Conservation (phyloP, 2,329 filamentous ascomycete genomes). For the Penicillium brevicompactum region DNA sequence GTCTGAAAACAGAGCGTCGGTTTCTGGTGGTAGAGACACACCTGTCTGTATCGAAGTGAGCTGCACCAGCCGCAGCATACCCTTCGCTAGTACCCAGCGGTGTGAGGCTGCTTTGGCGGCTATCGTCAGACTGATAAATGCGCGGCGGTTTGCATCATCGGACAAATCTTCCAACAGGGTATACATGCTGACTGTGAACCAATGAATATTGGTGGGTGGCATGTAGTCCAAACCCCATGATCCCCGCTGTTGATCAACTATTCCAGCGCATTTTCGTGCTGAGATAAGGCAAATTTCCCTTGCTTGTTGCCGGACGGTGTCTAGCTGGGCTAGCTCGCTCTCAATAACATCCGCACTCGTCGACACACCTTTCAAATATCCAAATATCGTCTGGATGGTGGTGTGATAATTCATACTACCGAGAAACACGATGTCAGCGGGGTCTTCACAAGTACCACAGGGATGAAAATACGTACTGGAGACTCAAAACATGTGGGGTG, state of each 20-base stretch:
- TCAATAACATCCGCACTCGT: conserved; percentile 1
- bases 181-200: conserved; percentile 32
- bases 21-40: conserved; percentile 24
- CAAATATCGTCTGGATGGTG: conserved; percentile 39
- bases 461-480: conserved; percentile 7
- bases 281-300: conserved; percentile 25
- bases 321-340: conserved; percentile 2
- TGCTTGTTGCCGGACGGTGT: conserved; percentile 12
- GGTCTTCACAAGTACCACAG: not conserved
- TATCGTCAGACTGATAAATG: conserved; percentile 28
- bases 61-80: conserved; percentile 23
- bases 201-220: conserved; percentile 33
- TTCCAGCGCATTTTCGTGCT: conserved; percentile 13
- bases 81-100: conserved; percentile 24
- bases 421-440: conserved; percentile 1
- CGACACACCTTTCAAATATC: conserved; percentile 15
- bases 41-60: conserved; percentile 21
- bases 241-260: conserved; percentile 32
- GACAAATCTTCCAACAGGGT: conserved; percentile 28
- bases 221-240: conserved; percentile 28
- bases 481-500: conserved; percentile 13
- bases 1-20: conserved; percentile 25
- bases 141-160: conserved; percentile 21
- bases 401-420: conserved; percentile 42
- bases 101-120: conserved; percentile 27